Conservation (phyloP, 2,329 filamentous ascomycete genomes). For the Ophiobolus disseminans region DNA sequence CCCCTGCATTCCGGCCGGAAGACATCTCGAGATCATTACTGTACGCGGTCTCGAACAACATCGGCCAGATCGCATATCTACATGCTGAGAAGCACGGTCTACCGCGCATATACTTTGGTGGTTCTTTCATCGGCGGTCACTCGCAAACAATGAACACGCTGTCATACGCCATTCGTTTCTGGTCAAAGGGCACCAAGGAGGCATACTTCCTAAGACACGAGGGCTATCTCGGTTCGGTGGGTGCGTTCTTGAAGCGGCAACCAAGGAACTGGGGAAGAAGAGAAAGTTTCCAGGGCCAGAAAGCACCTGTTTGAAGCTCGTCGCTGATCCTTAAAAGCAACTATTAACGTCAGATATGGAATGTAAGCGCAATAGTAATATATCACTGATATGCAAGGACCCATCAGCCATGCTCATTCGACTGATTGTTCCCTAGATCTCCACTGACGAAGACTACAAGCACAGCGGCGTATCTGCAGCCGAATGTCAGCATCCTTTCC, state of each 20-base stretch:
- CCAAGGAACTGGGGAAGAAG: slow-evolving; percentile 89
- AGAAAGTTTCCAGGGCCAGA: slow-evolving; percentile 69
- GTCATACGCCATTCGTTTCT: slow-evolving; percentile 96
- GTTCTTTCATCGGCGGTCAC: slow-evolving; percentile 94
- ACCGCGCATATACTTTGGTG: slow-evolving; percentile 95
- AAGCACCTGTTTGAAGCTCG: slow-evolving; percentile 2
- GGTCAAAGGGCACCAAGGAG: slow-evolving; percentile 92
- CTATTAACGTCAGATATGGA: not conserved
- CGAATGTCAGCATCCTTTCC: not conserved
- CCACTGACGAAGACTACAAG: slow-evolving; percentile 27
- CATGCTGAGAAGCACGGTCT: slow-evolving; percentile 93
- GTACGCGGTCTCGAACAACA: slow-evolving; percentile 95
- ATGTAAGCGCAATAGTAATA: not conserved
- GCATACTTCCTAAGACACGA: slow-evolving; percentile 96
- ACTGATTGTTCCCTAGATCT: slow-evolving; percentile 7
- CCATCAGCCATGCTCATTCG: not conserved
- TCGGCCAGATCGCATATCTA: slow-evolving; percentile 96
- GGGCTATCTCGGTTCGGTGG: slow-evolving; percentile 91
- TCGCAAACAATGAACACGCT: slow-evolving; percentile 98
- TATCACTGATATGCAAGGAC: not conserved
- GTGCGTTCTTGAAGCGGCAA: slow-evolving; percentile 90
- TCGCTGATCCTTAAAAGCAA: not conserved
- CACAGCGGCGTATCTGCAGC: slow-evolving; percentile 22
- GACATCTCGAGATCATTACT: slow-evolving; percentile 91
- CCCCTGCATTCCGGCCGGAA: slow-evolving; percentile 71